phyloP scores from a whole-genome alignment of 345 rosid genomes.

The Gossypium ekmanianum region DNA sequence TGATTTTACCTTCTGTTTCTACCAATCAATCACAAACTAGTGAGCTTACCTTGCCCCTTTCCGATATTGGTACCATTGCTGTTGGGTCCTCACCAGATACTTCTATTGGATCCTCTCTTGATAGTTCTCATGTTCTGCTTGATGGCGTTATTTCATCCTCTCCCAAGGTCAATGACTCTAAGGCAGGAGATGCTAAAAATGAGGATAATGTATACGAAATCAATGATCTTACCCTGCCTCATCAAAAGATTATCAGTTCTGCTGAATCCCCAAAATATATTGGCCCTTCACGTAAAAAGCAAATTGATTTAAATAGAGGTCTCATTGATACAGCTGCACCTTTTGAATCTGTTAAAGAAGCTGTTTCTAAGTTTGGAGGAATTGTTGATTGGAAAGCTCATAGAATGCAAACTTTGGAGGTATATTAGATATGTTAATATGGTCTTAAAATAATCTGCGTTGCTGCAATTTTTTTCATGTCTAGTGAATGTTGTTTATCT shows the following conservation, averaged over 20 bases:
- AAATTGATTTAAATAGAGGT: slow-evolving; percentile 7
- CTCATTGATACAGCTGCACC: neutral
- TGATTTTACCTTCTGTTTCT: too few relatives aligned
- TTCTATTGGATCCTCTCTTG: too few relatives aligned
- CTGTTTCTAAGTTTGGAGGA: slow-evolving; percentile 4
- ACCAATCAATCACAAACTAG: too few relatives aligned
- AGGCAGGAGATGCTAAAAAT: neutral
- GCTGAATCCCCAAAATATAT: neutral
- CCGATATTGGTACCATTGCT: too few relatives aligned
- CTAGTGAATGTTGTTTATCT: neutral
- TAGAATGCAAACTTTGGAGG: neutral
- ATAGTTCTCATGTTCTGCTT: too few relatives aligned
- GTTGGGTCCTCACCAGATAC: too few relatives aligned
- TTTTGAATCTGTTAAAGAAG: slow-evolving; percentile 5
- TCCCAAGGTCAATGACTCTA: neutral
- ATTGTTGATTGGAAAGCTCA: slow-evolving; percentile 11
- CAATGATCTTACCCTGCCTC: neutral
- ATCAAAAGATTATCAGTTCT: neutral
- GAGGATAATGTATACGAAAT: neutral
- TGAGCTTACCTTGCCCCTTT: too few relatives aligned
- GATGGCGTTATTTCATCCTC: neutral
- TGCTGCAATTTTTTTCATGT: neutral
- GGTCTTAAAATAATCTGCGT: neutral
- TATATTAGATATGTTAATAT: neutral
- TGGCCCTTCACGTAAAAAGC: neutral